Conservation (phyloP, 768 basidiomycete species). For the Strobilomyces dryophilus region DNA sequence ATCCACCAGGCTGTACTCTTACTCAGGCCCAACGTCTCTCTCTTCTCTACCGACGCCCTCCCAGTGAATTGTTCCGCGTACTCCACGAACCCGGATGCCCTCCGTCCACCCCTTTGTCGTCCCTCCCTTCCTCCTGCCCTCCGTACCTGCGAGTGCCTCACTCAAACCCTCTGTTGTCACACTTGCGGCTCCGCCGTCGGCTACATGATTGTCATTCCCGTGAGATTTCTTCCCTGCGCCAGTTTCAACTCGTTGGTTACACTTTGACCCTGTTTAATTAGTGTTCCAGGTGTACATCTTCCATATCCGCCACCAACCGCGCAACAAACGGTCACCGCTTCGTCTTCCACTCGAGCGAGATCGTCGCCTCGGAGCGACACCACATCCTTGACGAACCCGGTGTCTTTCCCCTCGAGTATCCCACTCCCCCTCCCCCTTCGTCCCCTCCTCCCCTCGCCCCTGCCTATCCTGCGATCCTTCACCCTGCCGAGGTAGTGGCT, state of each 20-base stretch:
- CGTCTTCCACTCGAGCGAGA: slow-evolving; percentile 77
- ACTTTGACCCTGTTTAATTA: slow-evolving; percentile 21
- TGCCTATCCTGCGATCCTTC: slow-evolving; percentile 27
- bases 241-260: slow-evolving; percentile 4
- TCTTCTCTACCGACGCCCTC: slow-evolving; percentile 79
- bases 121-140: slow-evolving; percentile 31
- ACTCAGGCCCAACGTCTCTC: slow-evolving; percentile 72
- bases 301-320: slow-evolving; percentile 61
- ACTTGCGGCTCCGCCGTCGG: slow-evolving; percentile 72
- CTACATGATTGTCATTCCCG: slow-evolving; percentile 76
- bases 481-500: slow-evolving; percentile 26
- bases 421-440: slow-evolving; percentile 28
- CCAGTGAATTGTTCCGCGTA: slow-evolving; percentile 75
- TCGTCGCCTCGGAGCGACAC: slow-evolving; percentile 57
- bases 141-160: slow-evolving; percentile 82
- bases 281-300: slow-evolving; percentile 72
- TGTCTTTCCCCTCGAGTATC: slow-evolving; percentile 44
- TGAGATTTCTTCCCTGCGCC: slow-evolving; percentile 19
- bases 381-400: slow-evolving; percentile 64
- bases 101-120: slow-evolving; percentile 37
- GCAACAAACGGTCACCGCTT: slow-evolving; percentile 83
- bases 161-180: slow-evolving; percentile 77
- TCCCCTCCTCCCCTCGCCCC: slow-evolving; percentile 30
- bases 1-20: slow-evolving; percentile 70
- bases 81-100: slow-evolving; percentile 42